Conservation (phyloP, 73 alveolate species). For the Stentor coeruleus region DNA sequence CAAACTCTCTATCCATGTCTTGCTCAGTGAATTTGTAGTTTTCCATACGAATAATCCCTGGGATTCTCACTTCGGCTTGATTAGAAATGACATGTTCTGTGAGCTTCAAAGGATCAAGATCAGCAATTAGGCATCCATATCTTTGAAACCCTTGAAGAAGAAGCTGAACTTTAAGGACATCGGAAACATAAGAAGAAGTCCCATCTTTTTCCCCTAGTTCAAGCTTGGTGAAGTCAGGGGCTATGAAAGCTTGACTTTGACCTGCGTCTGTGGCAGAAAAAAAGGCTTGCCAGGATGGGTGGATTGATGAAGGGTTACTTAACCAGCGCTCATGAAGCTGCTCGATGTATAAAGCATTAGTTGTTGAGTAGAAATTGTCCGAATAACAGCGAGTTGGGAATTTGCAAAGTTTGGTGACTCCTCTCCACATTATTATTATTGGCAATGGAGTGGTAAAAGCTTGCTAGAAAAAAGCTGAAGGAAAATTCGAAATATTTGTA, state of each 20-base stretch:
- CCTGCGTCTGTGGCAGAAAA: slow-evolving; percentile 30
- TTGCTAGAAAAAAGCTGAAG: background rate
- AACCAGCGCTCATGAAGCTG: slow-evolving; percentile 64
- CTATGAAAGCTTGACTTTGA: slow-evolving; percentile 42
- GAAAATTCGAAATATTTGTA: background rate
- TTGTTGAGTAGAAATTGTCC: slow-evolving; percentile 34
- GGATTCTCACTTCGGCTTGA: slow-evolving; percentile 28
- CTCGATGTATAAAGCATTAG: slow-evolving; percentile 55
- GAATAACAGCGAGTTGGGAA: background rate
- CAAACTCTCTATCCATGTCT: slow-evolving; percentile 71
- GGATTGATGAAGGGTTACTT: slow-evolving; percentile 64
- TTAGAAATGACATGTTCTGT: background rate
- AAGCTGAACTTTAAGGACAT: slow-evolving; percentile 54
- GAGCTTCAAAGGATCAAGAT: slow-evolving; percentile 69
- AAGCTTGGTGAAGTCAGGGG: slow-evolving; percentile 25
- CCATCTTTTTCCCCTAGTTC: slow-evolving; percentile 22
- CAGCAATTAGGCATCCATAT: slow-evolving; percentile 78
- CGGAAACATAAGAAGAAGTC: slow-evolving; percentile 35
- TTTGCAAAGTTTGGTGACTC: background rate
- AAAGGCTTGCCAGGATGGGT: slow-evolving; percentile 69
- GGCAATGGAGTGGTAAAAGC: background rate
- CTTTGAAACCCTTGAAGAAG: slow-evolving; percentile 61
- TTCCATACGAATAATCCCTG: slow-evolving; percentile 1
- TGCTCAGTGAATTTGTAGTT: slow-evolving; percentile 58
- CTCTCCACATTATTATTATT: background rate